Evolutionary conservation across 176 grass and related monocot species (phyloP), one percentile per base, ranked within the genome.

Genomic region (Chloris gayana): DNA sequence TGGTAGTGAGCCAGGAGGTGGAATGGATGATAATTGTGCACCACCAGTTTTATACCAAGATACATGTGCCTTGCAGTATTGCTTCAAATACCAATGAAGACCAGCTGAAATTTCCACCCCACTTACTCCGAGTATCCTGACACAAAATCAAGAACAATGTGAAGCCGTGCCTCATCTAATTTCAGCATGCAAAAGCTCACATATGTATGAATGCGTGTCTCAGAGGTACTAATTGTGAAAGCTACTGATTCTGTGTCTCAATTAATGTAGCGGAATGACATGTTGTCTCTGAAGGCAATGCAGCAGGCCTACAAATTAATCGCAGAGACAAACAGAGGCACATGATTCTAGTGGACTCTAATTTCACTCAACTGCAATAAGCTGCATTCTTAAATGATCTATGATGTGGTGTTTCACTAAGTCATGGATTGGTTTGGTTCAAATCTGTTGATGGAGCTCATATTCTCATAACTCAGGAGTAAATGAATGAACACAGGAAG

Each of bases 31-130:
- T 58, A 93, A 75, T 57, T 93, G 91, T 41, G 83, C 25, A 68
- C 91, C 85, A 33, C 88, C 88, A 80, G 88, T 82, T 85, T 93
- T 93, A 69, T 85, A 80, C 91, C 91, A 90, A 60, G 91, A 93
- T 85, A 85, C 69, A 75, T 93, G 91, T 63, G 75, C 82, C 1
- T 59, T 25, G 54, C 91, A 93, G 42, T 81, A 93, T 59, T 90
- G 34, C 67, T 90, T 93, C 53, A 93, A 68, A 67, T 93, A 90
- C 91, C 91, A 93, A 58, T 90, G 91, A 66, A 93, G 72, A 33
- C 88, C 91, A 83, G 91, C 83, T 72, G 88, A 90, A 83, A 93
- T 85, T 80, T 93, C 91, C 38, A 93, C 85, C 46, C 88, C 91
- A 80, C 14, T 90, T 77, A 25, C 67, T 67, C 91, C 88, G 64